phyloP scores from a whole-genome alignment of 2,329 filamentous ascomycete species.

The Fusarium albidum region DNA sequence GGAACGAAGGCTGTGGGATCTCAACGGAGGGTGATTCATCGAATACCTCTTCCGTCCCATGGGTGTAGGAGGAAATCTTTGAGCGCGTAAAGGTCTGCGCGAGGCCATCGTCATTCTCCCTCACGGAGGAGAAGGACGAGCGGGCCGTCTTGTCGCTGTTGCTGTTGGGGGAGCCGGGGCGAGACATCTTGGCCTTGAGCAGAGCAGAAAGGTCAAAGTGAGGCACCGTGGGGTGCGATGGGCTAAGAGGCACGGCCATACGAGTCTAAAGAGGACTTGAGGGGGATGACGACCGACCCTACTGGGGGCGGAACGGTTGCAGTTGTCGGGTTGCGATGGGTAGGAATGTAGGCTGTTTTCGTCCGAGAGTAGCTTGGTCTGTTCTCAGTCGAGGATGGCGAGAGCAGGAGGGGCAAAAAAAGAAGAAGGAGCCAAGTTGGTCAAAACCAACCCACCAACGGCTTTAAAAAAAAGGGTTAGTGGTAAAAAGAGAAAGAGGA shows the following conservation, averaged over 20 bases:
- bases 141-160: conserved; percentile 52
- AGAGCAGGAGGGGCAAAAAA: too few species aligned
- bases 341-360: conserved; percentile 24
- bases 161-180: conserved; percentile 46
- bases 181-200: conserved; percentile 49
- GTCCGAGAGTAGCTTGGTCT: conserved; percentile 5
- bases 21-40: conserved; percentile 55
- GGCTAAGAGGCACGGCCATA: conserved; percentile 45
- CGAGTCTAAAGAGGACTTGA: conserved; percentile 32
- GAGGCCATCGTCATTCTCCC: conserved; percentile 66
- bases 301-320: conserved; percentile 19
- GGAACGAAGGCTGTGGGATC: conserved; percentile 56
- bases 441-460: conserved; percentile 32
- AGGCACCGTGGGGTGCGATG: conserved; percentile 45
- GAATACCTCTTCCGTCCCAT: conserved; percentile 60
- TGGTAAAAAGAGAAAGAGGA: neutral
- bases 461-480: conserved; percentile 20
- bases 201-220: conserved; percentile 47
- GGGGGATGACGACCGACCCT: conserved; percentile 33
- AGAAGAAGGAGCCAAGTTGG: neutral
- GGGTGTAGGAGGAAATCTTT: conserved; percentile 67
- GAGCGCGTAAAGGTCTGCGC: conserved; percentile 70
- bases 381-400: conserved; percentile 4
- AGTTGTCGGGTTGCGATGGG: neutral
- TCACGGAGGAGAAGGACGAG: conserved; percentile 69